A percentile compares a stretch with the other conserved stretches of the same genome.
These are phyloP conservation scores for Sporisorium iseilematis-ciliati DNA, from an alignment of 1,284 basidiomycete species.

Conservation along the genomic window DNA sequence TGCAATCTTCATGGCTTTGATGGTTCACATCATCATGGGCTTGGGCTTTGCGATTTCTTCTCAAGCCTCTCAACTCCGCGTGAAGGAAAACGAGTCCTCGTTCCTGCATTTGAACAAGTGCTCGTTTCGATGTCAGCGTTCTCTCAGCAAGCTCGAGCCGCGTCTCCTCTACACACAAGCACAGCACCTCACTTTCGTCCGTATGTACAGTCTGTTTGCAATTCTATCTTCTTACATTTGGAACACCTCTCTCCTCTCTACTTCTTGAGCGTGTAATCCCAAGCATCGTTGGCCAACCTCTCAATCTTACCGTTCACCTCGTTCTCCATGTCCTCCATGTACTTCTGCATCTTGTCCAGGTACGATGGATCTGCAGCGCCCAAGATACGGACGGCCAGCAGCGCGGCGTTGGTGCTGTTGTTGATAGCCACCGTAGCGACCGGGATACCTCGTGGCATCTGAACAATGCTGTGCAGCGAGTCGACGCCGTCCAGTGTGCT, in stretches of 20 bases:
- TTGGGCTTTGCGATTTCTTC: no score
- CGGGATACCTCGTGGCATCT: conserved; percentile 98
- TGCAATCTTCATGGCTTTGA: no score
- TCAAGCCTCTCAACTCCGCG: no score
- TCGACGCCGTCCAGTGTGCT: conserved; percentile 95
- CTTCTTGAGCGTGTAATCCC: conserved; percentile 75
- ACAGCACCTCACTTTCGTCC: not conserved
- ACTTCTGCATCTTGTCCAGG: conserved; percentile 79
- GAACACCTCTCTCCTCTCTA: not conserved
- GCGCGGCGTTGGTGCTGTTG: conserved; percentile 91
- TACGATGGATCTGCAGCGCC: conserved; percentile 78
- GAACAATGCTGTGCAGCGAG: conserved; percentile 94
- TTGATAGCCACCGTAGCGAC: conserved; percentile 98
- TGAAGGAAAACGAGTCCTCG: no score
- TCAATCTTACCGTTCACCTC: conserved; percentile 89
- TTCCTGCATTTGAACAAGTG: no score
- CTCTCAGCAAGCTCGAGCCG: no score
- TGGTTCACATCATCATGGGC: no score
- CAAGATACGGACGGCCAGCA: conserved; percentile 90
- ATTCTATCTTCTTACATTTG: not conserved
- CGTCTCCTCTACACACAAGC: not conserved
- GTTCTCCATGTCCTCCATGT: conserved; percentile 80
- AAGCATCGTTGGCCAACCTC: conserved; percentile 81
- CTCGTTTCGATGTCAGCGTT: no score
- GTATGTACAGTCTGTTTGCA: not conserved